Base-by-base conservation (phyloP, 2,329 filamentous ascomycete species). In the Talaromyces sp. region DNA sequence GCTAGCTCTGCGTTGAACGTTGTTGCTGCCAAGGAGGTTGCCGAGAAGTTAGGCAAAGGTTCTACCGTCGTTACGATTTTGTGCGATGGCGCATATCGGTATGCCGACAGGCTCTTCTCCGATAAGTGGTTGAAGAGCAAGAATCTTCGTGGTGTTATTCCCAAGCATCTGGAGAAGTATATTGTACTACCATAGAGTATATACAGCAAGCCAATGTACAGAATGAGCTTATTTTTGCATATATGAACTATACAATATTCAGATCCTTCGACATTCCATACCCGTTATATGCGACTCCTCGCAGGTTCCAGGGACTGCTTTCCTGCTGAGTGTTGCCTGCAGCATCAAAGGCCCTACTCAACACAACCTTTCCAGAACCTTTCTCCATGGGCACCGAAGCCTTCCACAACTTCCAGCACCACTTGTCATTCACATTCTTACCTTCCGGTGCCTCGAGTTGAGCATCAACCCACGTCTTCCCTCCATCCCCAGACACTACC, bases 81-180 rank as follows among this genome's bases (percentile, higher is more conserved):
- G 53, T 97, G 92, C 74, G 95, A 99, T 76, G 95, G 95, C 67
- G 95, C 95, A n/a, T 98, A 99, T 76, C 84, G 95, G 74, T 99
- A 99, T 77, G 95, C 95, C 5, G 95, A 99, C 69, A 85, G 95
- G 40, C 78, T 99, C 68, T 99, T 99, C 81, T 96, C 92, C 54
- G 88, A 87, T 77, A 93, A 90, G 78, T 99, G 95, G 95, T 80
- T 99, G 70, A 84, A 88, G 77, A 87, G 89, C 73, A 99, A 98
- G 88, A 91, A 90, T 65, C 81, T 99, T 69, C 78, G 95, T 54
- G 86, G 82, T 31, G 89, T 93, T 51, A 89, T 99, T 76, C 95
- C 95, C 6, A 86, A 91, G 81, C 89, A 91, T 75, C 79, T 98
- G 75, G 87, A 91, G 77, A 97, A 93, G 84, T 98, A 99, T 79